Evolutionary conservation across 768 basidiomycete genomes (phyloP), one percentile per base, ranked within the genome.

Genomic region (Calocybe gangraenosa): DNA sequence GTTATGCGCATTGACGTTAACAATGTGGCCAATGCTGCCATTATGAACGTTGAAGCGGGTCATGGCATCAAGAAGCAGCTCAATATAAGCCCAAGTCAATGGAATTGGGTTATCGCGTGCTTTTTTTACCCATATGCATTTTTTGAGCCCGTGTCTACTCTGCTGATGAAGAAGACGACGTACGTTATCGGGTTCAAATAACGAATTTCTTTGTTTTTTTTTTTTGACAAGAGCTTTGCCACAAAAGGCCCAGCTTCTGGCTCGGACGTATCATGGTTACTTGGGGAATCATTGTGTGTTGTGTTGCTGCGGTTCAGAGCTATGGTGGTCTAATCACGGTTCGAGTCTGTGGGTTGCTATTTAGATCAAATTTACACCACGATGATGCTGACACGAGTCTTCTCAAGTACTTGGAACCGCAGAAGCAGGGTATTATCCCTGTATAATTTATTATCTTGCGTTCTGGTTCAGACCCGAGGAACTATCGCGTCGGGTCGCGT

Each of bases 391-490:
- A 28, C 11, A 28, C 11, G 11, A 6, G 10, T 18, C 40, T 28
- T 11, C 7, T 32, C 20, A 15, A 51, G 50, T 51, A n/a, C 39
- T 48, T 2, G 50, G 50, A 47, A 46, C 38, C 6, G 50, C 50
- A n/a, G 50, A 51, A 44, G 50, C 50, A 11, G 50, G 50, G n/a
- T 51, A 51, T 35, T 51, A 47, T 38, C 50, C 50, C n/a, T 45
- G 46, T 32, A 23, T 51, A 11, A 51, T 51, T 7, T 51, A 51
- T 22, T 51, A 51, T 22, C 50, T 51, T 18, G 50, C 50, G 8
- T 51, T 51, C 43, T 51, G 50, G 50, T 51, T 48, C 43, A 46
- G 43, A 4, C 46, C 50, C 19, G 46, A 51, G 34, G 42, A 51
- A 6, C 35, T 51, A 34, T 32, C 46, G 7, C 46, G 7, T 5